These are phyloP conservation scores for Corynascus novoguineensis DNA, from an alignment of 495 filamentous ascomycete genomes.

Conservation along the genomic window DNA sequence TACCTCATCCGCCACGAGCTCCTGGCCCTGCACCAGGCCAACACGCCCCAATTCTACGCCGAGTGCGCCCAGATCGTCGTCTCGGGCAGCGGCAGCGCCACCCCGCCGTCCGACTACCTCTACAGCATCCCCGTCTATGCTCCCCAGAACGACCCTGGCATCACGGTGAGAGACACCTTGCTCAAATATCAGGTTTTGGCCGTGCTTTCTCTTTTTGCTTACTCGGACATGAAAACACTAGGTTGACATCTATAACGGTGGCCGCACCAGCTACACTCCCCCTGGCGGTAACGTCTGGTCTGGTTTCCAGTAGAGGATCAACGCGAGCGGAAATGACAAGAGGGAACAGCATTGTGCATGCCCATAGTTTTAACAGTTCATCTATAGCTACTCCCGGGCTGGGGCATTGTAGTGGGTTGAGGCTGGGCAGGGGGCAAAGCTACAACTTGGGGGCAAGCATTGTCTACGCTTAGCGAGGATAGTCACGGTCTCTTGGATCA, in stretches of 20 bases:
- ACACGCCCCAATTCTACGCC: constrained; percentile 56
- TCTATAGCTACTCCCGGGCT: not conserved
- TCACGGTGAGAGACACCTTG: constrained; percentile 47
- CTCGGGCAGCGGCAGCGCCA: constrained; percentile 44
- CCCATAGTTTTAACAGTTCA: not conserved
- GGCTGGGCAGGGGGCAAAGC: not conserved
- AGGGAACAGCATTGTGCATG: not conserved
- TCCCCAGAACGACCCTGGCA: constrained; percentile 45
- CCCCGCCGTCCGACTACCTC: constrained; percentile 39
- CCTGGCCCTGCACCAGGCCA: constrained; percentile 55
- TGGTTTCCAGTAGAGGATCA: constrained; percentile 1
- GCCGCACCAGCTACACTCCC: not conserved
- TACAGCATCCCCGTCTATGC: constrained; percentile 49
- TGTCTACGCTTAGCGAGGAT: too few species aligned
- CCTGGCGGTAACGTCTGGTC: not conserved
- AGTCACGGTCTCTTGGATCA: too few species aligned
- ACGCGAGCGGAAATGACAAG: not conserved
- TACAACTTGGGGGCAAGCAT: too few species aligned
- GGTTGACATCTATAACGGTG: constrained; percentile 7
- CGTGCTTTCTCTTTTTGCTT: not conserved
- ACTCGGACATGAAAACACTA: not conserved
- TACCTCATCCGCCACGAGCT: constrained; percentile 58
- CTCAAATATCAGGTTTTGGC: not conserved
- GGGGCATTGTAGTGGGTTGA: too few species aligned
- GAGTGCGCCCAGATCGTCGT: constrained; percentile 54